A percentile compares a stretch with the other conserved stretches of the same genome.
Evolutionary conservation across 2,329 filamentous ascomycete species (phyloP).

Genomic region (Bipolaris victoriae): DNA sequence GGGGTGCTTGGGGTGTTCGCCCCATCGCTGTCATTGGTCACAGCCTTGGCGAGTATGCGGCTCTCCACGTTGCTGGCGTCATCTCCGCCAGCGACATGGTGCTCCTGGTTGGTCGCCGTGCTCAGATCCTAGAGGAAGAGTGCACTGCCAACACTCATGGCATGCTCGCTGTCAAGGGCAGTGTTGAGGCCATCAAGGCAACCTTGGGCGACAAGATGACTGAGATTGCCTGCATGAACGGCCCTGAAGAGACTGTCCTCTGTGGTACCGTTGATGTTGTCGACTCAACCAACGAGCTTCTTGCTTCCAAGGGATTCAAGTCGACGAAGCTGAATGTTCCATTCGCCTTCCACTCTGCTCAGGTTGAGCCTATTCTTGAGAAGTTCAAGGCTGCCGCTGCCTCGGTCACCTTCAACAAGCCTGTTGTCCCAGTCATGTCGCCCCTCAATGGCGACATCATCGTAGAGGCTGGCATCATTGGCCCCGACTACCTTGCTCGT

Average conservation of each 20-base stretch:
- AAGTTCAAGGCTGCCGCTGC: constrained; percentile 63
- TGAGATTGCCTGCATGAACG: constrained; percentile 76
- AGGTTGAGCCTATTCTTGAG: constrained; percentile 68
- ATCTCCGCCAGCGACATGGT: constrained; percentile 74
- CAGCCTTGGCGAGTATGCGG: constrained; percentile 76
- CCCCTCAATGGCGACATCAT: constrained; percentile 68
- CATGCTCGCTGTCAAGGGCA: constrained; percentile 66
- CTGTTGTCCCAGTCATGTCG: constrained; percentile 69
- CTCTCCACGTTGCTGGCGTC: constrained; percentile 72
- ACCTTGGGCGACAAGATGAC: constrained; percentile 58
- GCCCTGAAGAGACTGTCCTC: constrained; percentile 76
- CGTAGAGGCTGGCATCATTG: constrained; percentile 61
- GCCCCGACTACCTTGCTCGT: constrained; percentile 67
- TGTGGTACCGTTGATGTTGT: constrained; percentile 67
- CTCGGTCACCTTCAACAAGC: constrained; percentile 63
- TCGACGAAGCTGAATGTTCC: constrained; percentile 68
- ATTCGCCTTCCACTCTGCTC: constrained; percentile 70
- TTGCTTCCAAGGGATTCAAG: constrained; percentile 63
- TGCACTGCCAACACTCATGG: constrained; percentile 71
- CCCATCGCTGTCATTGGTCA: constrained; percentile 60
- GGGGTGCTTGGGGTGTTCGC: constrained; percentile 61
- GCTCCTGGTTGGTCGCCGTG: constrained; percentile 72
- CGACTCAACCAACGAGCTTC: constrained; percentile 57
- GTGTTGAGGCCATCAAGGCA: constrained; percentile 59
- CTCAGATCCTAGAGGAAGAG: constrained; percentile 67